phyloP scores from a whole-genome alignment of 176 grass and related monocot species.

The Avena insularis region DNA sequence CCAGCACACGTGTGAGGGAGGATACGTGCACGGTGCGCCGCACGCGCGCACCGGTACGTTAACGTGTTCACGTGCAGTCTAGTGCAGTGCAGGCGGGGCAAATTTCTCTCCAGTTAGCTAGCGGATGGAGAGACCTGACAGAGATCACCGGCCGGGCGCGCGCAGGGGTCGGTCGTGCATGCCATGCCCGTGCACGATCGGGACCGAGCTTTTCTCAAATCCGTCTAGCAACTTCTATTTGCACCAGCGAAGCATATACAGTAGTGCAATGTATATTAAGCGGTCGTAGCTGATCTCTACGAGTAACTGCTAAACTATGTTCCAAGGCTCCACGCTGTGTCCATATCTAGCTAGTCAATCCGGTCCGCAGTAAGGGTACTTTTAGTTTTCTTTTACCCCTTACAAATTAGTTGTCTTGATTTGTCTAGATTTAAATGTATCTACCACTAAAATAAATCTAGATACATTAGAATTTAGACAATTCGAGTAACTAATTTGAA shows the following conservation, averaged over 20 bases:
- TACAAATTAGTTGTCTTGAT: no score
- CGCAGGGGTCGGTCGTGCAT: background rate
- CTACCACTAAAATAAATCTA: no score
- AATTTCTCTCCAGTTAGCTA: background rate
- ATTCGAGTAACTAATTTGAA: no score
- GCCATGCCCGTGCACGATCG: background rate
- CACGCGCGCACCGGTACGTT: background rate
- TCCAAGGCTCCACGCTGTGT: background rate
- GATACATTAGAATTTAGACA: no score
- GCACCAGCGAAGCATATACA: background rate
- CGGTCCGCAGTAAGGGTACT: no score
- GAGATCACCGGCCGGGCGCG: background rate
- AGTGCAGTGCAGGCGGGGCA: background rate
- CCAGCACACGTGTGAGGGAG: background rate
- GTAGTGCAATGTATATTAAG: background rate
- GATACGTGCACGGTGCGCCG: background rate
- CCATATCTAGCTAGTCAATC: background rate
- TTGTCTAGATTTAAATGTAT: no score
- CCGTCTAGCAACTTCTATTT: background rate
- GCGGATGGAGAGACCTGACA: slow-evolving; percentile 8
- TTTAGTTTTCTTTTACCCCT: no score
- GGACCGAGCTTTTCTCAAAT: background rate
- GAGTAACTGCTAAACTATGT: background rate
- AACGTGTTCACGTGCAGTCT: background rate
- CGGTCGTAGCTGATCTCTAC: background rate